Evolutionary conservation across 1,284 basidiomycete genomes (phyloP).

Genomic region (Boletus subluridellus): DNA sequence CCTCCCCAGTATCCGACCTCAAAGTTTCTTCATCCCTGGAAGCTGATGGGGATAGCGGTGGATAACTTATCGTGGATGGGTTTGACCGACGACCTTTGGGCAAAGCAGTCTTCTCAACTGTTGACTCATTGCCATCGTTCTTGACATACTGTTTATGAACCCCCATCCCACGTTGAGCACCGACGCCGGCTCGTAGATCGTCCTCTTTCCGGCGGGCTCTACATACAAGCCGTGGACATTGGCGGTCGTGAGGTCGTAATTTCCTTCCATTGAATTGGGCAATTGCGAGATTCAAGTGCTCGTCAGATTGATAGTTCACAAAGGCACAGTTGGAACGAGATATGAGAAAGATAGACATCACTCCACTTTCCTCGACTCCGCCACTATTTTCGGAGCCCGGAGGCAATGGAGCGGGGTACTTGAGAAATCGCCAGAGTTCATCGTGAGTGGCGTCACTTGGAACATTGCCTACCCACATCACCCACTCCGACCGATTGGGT

Average conservation of each 20-base stretch:
- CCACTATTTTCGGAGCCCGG: slow-evolving; percentile 8
- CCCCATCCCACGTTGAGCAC: slow-evolving; percentile 83
- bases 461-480: slow-evolving; percentile 94
- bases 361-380: slow-evolving; percentile 44
- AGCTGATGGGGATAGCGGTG: slow-evolving; percentile 31
- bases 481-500: slow-evolving; percentile 81
- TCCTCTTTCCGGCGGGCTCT: slow-evolving; percentile 83
- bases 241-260: slow-evolving; percentile 63
- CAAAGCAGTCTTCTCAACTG: slow-evolving; percentile 19
- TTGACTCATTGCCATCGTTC: slow-evolving; percentile 43
- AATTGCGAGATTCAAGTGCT: slow-evolving; percentile 67
- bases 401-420: slow-evolving; percentile 30
- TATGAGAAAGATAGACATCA: slow-evolving; percentile 90
- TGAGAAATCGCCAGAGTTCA: slow-evolving; percentile 89
- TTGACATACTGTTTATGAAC: slow-evolving; percentile 80
- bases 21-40: slow-evolving; percentile 43
- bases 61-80: neutral
- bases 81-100: slow-evolving; percentile 22
- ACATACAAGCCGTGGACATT: slow-evolving; percentile 81
- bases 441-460: slow-evolving; percentile 82
- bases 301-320: slow-evolving; percentile 76
- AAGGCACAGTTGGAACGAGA: slow-evolving; percentile 91
- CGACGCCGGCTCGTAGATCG: slow-evolving; percentile 86
- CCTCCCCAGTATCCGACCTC: neutral
- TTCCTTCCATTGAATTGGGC: slow-evolving; percentile 66